Base-by-base conservation (phyloP, 371 early-diverging fungal genomes). In the Choanephora cucurbitarum region DNA sequence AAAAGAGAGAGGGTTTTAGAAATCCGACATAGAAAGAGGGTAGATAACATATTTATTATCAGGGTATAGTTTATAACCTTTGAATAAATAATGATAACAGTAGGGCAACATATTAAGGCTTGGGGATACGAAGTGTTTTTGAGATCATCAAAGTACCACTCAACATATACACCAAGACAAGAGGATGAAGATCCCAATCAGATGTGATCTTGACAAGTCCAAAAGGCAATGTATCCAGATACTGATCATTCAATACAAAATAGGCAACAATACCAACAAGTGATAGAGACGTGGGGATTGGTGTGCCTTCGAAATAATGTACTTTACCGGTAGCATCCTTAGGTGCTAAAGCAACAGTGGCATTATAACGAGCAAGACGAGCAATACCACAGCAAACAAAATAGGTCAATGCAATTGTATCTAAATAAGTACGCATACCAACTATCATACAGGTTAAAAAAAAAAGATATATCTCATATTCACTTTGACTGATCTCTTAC, bases 301-400 rank as follows among this genome's bases (percentile, higher is more conserved):
- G 95, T 2, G 94, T 92, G 51, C 96, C 96, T 69, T 95, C 93
- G 77, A 93, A 95, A 62, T 88, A 89, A 17, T 73, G 58, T 37
- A 93, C 80, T 58, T 93, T 94, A 46, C 94, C 94, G 5, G 75
- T 72, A 4, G 57, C 65, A 57, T 92, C 92, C 55, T 89, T 91
- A 15, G 91, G 90, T 49, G 89, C 55, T 40, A 81, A 73, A 9
- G 92, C 91, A 0, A 93, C 90, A 0, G 93, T 93, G 8, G 92
- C 92, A 63, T 95, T 95, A 71, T 86, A 95, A 21, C 94, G 75
- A 5, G 95, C 95, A 50, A 95, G 73, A 37, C 95, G 85, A 23
- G 94, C 89, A 55, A 94, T 86, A 23, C 94, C 95, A 61, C 94
- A 93, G 64, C 85, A 85, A 15, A 95, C 90, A 81, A 95, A 95